phyloP scores from a whole-genome alignment of 495 filamentous ascomycete species.

The Rusavskia elegans region DNA sequence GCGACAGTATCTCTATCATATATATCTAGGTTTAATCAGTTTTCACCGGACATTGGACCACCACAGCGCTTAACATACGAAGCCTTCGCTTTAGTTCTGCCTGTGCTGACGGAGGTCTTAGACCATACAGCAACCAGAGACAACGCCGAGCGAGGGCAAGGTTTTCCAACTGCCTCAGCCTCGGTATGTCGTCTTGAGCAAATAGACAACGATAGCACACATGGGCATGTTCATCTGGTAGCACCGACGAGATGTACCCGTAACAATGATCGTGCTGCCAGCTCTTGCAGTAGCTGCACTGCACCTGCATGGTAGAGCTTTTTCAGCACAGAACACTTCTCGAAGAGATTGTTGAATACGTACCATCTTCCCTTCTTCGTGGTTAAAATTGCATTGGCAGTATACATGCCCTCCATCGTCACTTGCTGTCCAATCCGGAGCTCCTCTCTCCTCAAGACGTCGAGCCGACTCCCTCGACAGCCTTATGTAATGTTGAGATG shows the following conservation, averaged over 20 bases:
- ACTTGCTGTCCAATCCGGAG: neutral
- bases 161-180: slow-evolving; percentile 19
- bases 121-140: slow-evolving; percentile 14
- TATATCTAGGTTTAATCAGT: neutral
- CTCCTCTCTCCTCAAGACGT: slow-evolving; percentile 7
- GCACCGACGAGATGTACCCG: slow-evolving; percentile 20
- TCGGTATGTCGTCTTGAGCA: slow-evolving; percentile 16
- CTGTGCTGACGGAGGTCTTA: slow-evolving; percentile 14
- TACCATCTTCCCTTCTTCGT: slow-evolving; percentile 29
- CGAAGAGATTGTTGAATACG: neutral
- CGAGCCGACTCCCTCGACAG: neutral
- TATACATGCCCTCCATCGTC: slow-evolving; percentile 11
- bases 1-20: slow-evolving; percentile 15
- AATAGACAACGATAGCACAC: slow-evolving; percentile 35
- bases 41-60: neutral
- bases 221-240: slow-evolving; percentile 27
- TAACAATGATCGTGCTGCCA: slow-evolving; percentile 36
- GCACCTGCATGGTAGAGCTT: slow-evolving; percentile 15
- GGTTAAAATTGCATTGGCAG: slow-evolving; percentile 27
- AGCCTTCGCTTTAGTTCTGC: slow-evolving; percentile 15
- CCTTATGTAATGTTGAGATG: neutral
- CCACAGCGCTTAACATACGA: slow-evolving; percentile 11
- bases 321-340: too few relatives aligned
- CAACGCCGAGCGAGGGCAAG: slow-evolving; percentile 21
- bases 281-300: slow-evolving; percentile 29